Evolutionary conservation across 768 basidiomycete genomes (phyloP), one percentile per base, ranked within the genome.

Genomic region (Mycena rosella): DNA sequence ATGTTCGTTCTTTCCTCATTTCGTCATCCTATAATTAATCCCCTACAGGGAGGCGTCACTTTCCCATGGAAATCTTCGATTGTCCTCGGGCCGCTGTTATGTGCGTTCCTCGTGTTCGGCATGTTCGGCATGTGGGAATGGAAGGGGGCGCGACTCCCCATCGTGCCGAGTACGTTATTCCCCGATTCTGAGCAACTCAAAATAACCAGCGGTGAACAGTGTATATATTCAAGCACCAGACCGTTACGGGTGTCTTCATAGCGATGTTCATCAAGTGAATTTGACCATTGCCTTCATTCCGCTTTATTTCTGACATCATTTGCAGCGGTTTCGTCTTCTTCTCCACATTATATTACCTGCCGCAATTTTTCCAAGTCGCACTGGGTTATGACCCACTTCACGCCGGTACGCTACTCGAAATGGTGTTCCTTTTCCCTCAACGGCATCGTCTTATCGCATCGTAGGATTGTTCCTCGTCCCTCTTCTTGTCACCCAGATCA

Each of bases 91-190:
- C 86, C 89, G 0, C 76, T 93, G 8, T n/a, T n/a, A 77, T 87
- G 57, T 83, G 57, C 86, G 0, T 84, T 90, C 13, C 78, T 88
- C 7, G 78, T 71, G 0, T 48, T 91, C 4, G n/a, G n/a, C n/a
- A n/a, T n/a, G n/a, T 95, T 94, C 76, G 85, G 91, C 56, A 61
- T 88, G 42, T 92, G 90, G 85, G 93, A 95, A 77, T 89, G 89
- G 86, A 90, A 88, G 76, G 82, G 89, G 1, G 90, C 91, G 2
- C 79, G 78, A 56, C 82, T 94, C 6, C 93, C 93, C 0, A 91
- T 93, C 60, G 87, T 94, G 4, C 92, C 92, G 5, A 89, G 89
- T 89, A 71, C 57, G 87, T 78, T 14, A 59, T n/a, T 24, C 11
- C 29, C 17, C 32, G 34, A 40, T 24, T 32, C n/a, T 29, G n/a